phyloP scores from a whole-genome alignment of 257 asterid genomes.

The Cynanchum wilfordii region DNA sequence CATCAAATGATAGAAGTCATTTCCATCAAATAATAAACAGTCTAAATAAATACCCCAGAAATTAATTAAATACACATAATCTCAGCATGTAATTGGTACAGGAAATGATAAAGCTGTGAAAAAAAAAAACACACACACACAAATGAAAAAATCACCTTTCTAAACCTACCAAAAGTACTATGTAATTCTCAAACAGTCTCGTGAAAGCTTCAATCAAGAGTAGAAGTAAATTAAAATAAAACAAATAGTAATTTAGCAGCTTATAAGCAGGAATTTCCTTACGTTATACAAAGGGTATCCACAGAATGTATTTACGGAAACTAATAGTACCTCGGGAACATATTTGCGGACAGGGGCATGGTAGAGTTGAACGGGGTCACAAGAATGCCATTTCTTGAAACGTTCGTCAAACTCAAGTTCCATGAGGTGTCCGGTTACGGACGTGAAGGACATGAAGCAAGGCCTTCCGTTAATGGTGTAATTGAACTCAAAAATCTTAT shows the following conservation, averaged over 20 bases:
- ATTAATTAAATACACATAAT: neutral
- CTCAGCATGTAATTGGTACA: neutral
- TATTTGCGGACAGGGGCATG: constrained; percentile 69
- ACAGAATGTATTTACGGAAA: neutral
- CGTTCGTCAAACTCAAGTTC: constrained; percentile 88
- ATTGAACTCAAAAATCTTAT: constrained; percentile 79
- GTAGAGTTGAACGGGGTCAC: constrained; percentile 89
- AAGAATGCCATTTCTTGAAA: constrained; percentile 86
- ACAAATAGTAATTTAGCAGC: neutral
- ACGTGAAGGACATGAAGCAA: constrained; percentile 80
- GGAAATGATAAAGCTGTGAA: neutral
- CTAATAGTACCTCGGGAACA: constrained; percentile 65
- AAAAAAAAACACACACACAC: neutral
- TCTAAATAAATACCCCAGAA: neutral
- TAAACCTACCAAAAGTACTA: neutral
- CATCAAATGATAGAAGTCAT: neutral
- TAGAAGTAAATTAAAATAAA: neutral
- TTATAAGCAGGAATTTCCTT: neutral
- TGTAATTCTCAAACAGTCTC: neutral
- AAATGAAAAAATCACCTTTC: neutral
- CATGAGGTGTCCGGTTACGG: constrained; percentile 97
- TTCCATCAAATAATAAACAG: neutral
- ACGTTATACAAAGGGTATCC: no score
- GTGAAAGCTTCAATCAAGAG: neutral
- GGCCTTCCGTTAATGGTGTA: constrained; percentile 50